Conservation (phyloP, 1,284 basidiomycete genomes). For the Ustilago vetiveriae region DNA sequence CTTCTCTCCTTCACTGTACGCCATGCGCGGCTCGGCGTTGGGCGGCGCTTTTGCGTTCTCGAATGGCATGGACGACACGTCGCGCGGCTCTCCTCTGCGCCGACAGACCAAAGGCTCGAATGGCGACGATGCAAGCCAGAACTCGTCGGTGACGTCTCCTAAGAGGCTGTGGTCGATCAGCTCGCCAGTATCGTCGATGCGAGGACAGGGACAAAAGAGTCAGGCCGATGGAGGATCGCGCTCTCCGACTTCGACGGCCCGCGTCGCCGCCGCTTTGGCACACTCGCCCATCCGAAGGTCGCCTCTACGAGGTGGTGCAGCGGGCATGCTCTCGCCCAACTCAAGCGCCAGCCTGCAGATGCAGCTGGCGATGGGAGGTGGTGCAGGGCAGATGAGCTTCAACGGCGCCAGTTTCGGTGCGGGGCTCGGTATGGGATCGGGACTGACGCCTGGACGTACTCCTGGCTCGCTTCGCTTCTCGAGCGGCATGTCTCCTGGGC, state of each 20-base stretch:
- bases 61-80: constrained; percentile 32
- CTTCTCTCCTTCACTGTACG: constrained; percentile 42
- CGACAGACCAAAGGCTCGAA: constrained; percentile 31
- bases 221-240: constrained; percentile 21
- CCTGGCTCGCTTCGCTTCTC: constrained; percentile 39
- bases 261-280: constrained; percentile 38
- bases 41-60: constrained; percentile 42
- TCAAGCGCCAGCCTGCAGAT: constrained; percentile 44
- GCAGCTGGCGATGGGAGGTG: constrained; percentile 41
- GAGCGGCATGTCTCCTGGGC: constrained; percentile 38
- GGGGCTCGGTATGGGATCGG: constrained; percentile 41
- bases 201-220: constrained; percentile 31
- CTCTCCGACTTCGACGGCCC: constrained; percentile 40
- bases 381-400: constrained; percentile 28
- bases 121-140: constrained; percentile 10
- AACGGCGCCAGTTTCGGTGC: constrained; percentile 30
- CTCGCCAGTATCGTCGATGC: constrained; percentile 51
- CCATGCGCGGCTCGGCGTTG: constrained; percentile 36
- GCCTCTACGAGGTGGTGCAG: constrained; percentile 34
- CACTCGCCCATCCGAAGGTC: constrained; percentile 43
- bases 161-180: constrained; percentile 49
- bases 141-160: constrained; percentile 40
- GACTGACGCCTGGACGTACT: constrained; percentile 35
- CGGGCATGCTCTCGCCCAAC: constrained; percentile 40
- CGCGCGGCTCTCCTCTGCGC: constrained; percentile 40